Conservation (phyloP, 352 stramenopile genomes). For the Sclerospora graminicola region DNA sequence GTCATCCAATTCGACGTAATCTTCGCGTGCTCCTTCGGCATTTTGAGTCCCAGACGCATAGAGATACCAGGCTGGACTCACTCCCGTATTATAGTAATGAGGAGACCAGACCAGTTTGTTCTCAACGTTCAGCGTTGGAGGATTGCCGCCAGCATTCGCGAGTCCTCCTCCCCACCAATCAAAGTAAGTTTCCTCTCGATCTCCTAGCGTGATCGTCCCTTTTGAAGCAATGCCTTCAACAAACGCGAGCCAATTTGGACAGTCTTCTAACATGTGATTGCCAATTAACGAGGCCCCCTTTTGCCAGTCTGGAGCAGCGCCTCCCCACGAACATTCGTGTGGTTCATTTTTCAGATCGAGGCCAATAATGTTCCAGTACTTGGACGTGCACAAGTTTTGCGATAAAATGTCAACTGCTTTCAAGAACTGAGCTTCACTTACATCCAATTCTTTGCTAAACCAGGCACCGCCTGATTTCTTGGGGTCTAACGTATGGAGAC, state of each 20-base stretch:
- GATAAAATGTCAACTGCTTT: conserved; percentile 44
- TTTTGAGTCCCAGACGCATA: conserved; percentile 30
- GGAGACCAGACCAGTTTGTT: conserved; percentile 61
- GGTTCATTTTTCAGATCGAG: conserved; percentile 67
- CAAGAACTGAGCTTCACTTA: conserved; percentile 47
- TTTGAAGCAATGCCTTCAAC: conserved; percentile 43
- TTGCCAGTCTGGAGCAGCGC: conserved; percentile 30
- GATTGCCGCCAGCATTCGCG: conserved; percentile 23
- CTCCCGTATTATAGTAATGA: conserved; percentile 65
- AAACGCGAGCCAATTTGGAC: conserved; percentile 55
- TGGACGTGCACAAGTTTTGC: conserved; percentile 29
- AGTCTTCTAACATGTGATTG: conserved; percentile 46
- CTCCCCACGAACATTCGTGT: conserved; percentile 40
- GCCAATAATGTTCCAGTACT: conserved; percentile 62
- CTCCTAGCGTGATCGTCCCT: conserved; percentile 25
- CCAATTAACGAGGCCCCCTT: conserved; percentile 47
- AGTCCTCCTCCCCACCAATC: conserved; percentile 63
- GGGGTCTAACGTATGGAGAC: conserved; percentile 44
- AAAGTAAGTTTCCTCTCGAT: conserved; percentile 24
- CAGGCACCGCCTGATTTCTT: conserved; percentile 43
- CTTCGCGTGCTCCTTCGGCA: conserved; percentile 5
- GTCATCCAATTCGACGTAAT: conserved; percentile 40
- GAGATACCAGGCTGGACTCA: conserved; percentile 48
- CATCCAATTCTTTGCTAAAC: conserved; percentile 38
- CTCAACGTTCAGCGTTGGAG: conserved; percentile 25